Percentiles rank a stretch among this genome's conserved stretches.
These are phyloP conservation scores for Fomes fomentarius DNA, from an alignment of 1,284 basidiomycete species.

Conservation along the genomic window DNA sequence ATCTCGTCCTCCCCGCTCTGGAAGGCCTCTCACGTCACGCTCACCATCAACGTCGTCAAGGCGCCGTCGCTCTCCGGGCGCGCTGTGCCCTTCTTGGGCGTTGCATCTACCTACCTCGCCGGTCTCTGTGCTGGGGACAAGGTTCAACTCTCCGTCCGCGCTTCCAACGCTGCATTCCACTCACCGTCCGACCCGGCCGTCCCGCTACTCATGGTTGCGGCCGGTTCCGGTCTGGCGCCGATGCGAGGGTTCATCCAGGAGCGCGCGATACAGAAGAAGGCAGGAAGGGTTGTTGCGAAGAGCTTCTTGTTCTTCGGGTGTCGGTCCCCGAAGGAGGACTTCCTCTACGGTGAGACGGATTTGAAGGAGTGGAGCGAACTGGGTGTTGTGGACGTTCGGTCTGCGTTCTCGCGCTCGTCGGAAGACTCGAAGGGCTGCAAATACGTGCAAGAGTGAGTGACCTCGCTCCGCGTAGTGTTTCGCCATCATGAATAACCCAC, in stretches of 20 bases:
- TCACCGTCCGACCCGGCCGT: slow-evolving; percentile 44
- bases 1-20: slow-evolving; percentile 56
- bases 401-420: slow-evolving; percentile 47
- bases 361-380: slow-evolving; percentile 44
- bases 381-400: slow-evolving; percentile 51
- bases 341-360: slow-evolving; percentile 45
- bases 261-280: slow-evolving; percentile 47
- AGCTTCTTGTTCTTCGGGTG: slow-evolving; percentile 55
- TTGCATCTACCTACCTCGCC: slow-evolving; percentile 52
- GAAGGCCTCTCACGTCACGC: slow-evolving; percentile 44
- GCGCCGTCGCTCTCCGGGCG: slow-evolving; percentile 38
- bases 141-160: slow-evolving; percentile 49
- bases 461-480: not conserved
- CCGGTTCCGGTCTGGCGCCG: slow-evolving; percentile 54
- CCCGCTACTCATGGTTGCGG: slow-evolving; percentile 52
- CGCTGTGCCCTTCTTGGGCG: slow-evolving; percentile 45
- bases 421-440: slow-evolving; percentile 43
- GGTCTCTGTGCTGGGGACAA: slow-evolving; percentile 43
- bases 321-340: slow-evolving; percentile 44
- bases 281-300: slow-evolving; percentile 46
- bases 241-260: slow-evolving; percentile 60
- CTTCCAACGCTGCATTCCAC: slow-evolving; percentile 45
- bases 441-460: slow-evolving; percentile 50
- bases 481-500: not conserved
- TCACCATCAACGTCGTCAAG: slow-evolving; percentile 50